phyloP scores from a whole-genome alignment of 164 flowering plant genomes.

The Euptelea pleiosperma region DNA sequence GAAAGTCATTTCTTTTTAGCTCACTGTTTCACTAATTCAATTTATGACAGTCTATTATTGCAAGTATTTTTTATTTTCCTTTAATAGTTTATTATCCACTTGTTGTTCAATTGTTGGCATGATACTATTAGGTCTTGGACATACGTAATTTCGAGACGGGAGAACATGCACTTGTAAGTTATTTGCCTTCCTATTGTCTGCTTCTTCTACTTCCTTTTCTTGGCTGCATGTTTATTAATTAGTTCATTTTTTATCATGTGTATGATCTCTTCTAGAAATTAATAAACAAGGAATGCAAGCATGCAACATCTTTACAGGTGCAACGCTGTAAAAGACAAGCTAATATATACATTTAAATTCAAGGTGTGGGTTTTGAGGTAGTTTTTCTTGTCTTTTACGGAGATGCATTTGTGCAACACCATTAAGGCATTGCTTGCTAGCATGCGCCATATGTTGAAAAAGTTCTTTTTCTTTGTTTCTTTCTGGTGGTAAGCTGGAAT shows the following conservation, averaged over 20 bases:
- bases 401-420: too few species aligned
- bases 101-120: slow-evolving; percentile 4
- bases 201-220: background rate
- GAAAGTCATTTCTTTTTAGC: background rate
- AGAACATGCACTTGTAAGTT: slow-evolving; percentile 85
- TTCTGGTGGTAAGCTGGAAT: too few species aligned
- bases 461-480: too few species aligned
- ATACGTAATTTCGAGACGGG: slow-evolving; percentile 80
- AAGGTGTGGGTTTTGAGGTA: too few species aligned
- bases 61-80: background rate
- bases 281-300: background rate
- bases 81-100: background rate
- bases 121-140: slow-evolving; percentile 69
- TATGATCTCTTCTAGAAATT: background rate
- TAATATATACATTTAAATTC: background rate
- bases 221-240: background rate
- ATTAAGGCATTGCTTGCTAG: too few species aligned
- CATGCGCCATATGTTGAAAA: too few species aligned
- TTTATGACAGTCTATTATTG: background rate
- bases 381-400: too few species aligned
- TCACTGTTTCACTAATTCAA: background rate
- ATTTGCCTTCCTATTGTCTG: background rate
- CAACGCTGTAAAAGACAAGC: background rate
- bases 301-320: background rate
- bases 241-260: background rate